Base-by-base conservation (phyloP, 164 flowering plant species). In the Akebia trifoliata region DNA sequence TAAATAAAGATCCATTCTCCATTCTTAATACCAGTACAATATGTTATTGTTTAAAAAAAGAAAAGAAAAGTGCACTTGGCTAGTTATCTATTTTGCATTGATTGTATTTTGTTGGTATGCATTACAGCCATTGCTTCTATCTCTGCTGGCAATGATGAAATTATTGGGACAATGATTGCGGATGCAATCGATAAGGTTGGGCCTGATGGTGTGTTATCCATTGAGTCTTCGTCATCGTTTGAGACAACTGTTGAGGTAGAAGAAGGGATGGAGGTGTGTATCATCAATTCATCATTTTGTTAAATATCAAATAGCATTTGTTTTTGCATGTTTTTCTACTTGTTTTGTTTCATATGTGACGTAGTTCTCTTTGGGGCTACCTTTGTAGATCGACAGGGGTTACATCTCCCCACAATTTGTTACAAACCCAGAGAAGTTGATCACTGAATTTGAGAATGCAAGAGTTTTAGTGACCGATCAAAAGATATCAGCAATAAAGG, bases 111-210 rank as follows among this genome's bases (percentile, higher is more conserved):
- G 21, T 29, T 54, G 4, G 7, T 40, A 36, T 53, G 15, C 28
- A 17, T 39, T 3, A 29, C 78, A 93, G 97, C 99, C 50, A 77
- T 93, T 74, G 99, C 99, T 30, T 10, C 99, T 15, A 87, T 93
- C 36, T 93, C 99, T 77, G 82, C 99, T 66, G 97, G 99, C 6
- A 93, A 93, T 69, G 96, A 93, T 61, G 99, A 93, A 54, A 60
- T 68, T 20, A 78, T 93, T 65, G 99, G 99, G 29, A 57, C 81
- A 8, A 93, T 93, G 99, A 77, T 93, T 64, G 99, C 99, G 62
- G 99, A 93, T 77, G 99, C 99, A 6, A 88, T 93, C 66, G 96
- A 90, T 68, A 93, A 93, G 61, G 99, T 93, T 57, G 99, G 99
- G 4, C 90, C 99, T 50, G 99, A 93, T 76, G 99, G 99, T 55